Base-by-base conservation (phyloP, 192 early-diverging fungal species). In the Backusella macrospora region DNA sequence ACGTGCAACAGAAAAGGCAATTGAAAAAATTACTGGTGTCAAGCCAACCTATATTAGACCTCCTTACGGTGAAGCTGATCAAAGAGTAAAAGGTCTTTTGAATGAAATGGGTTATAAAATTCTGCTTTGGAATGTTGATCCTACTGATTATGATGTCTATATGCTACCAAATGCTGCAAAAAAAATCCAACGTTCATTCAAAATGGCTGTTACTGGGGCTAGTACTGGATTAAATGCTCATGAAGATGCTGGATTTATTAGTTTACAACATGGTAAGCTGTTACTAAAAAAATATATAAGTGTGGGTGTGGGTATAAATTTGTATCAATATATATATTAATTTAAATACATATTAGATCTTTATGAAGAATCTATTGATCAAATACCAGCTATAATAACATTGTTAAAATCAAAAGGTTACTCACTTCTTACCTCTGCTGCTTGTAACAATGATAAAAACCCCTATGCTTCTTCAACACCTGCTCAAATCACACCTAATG, bases 11-110 rank as follows among this genome's bases (percentile, higher is more conserved):
- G 81, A 86, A 40, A 83, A 85, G 6, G 74, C 81, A 12, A 87
- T 90, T 72, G 72, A 81, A 68, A 75, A 83, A 14, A 40, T 83
- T 18, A 86, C 84, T 63, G 87, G 87, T 40, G 78, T 89, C 45
- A 78, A 77, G 38, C 87, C 88, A 46, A 77, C 66, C 1, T 90
- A 89, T 77, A 83, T 90, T 67, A 81, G 91, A 52, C 87, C 89
- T 43, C 89, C 89, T 0, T 88, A 80, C 74, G 86, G 86, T 45
- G 70, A 76, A 65, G 86, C 86, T 8, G 90, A 92, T 70, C 84
- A 86, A 29, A 81, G 90, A 62, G 86, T 90, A 59, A 81, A 87
- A 16, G 78, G 70, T 44, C 77, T 91, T 7, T 68, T 80, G 6
- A 73, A 73, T 5, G 45, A 72, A 13, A 81, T 81, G 80, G 80